Evolutionary conservation across 1,284 basidiomycete genomes (phyloP), one percentile per base, ranked within the genome.

Genomic region (Sphaerobolus stellatus): DNA sequence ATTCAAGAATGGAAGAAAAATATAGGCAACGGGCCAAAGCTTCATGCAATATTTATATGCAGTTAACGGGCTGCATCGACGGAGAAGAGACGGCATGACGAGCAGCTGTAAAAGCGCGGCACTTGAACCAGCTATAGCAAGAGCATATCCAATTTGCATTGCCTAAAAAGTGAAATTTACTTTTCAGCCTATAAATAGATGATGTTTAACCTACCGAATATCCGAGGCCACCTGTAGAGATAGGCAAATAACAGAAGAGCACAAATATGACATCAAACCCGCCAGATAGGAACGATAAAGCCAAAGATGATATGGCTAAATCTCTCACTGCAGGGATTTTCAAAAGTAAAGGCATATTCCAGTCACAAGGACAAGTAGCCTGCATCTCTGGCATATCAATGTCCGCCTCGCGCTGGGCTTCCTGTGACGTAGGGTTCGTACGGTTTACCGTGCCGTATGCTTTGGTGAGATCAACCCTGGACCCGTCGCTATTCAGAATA

Each of bases 111-210:
- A 68, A 14, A 68, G 45, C n/a, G 72, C 72, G 8, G 80, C 76
- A 41, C 77, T 70, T 7, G 63, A 50, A 16, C 79, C 79, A 7
- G 75, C 69, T 28, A 67, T 61, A 16, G 81, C 72, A 41, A 84
- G 76, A 22, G 78, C 77, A 59, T 78, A 79, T 13, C 84, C 86
- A 55, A 87, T 88, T 65, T 85, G 27, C 22, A 76, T 74, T 9
- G 79, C 75, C 85, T 86, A 49, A 25, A n/a, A 6, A 20, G 2
- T n/a, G n/a, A n/a, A n/a, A n/a, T n/a, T n/a, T n/a, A n/a, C n/a
- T n/a, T n/a, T n/a, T n/a, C n/a, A n/a, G n/a, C n/a, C n/a, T n/a
- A 25, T 18, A 47, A 30, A 18, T n/a, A 13, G 9, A 11, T n/a
- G 11, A 28, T 9, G 14, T 8, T 34, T 29, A 13, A 41, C 54